Evolutionary conservation across 2,329 filamentous ascomycete genomes (phyloP).

Genomic region (Tympanopsis confertula): DNA sequence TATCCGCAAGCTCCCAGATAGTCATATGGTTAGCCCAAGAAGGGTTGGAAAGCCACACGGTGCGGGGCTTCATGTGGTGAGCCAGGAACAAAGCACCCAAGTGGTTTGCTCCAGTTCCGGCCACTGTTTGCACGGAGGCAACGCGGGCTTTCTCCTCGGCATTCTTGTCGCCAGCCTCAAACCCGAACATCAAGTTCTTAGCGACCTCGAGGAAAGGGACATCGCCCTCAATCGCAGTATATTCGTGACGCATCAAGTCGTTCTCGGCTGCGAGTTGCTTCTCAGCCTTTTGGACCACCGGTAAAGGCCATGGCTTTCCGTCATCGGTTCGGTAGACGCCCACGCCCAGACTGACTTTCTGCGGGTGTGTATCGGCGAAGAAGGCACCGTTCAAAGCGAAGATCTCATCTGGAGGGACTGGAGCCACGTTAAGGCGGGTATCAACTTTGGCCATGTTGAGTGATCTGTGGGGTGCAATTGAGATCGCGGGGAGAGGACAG

Average conservation of each 20-base stretch:
- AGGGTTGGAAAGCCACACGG: constrained; percentile 9
- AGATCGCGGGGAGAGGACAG: no score
- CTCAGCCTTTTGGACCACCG: constrained; percentile 6
- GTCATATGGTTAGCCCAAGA: constrained; percentile 13
- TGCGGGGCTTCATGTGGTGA: background rate
- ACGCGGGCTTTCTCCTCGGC: constrained; percentile 6
- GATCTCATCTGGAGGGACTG: background rate
- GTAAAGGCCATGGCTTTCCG: constrained; percentile 11
- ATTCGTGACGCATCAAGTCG: constrained; percentile 7
- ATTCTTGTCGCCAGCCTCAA: constrained; percentile 4
- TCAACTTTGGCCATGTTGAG: no score
- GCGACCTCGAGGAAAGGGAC: constrained; percentile 5
- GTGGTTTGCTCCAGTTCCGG: constrained; percentile 12
- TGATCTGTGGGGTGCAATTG: no score
- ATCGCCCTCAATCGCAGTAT: constrained; percentile 10
- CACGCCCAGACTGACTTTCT: constrained; percentile 9
- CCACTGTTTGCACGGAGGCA: constrained; percentile 10
- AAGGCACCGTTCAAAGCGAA: background rate
- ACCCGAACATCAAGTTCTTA: constrained; percentile 6
- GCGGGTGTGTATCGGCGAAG: constrained; percentile 4
- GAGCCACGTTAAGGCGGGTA: background rate
- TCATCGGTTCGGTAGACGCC: constrained; percentile 11
- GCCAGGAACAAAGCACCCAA: constrained; percentile 7
- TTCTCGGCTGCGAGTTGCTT: background rate
- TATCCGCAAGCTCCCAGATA: constrained; percentile 7